Evolutionary conservation across 805 yeast genomes (phyloP), one percentile per base, ranked within the genome.

Genomic region (Schwanniomyces pseudopolymorphus): DNA sequence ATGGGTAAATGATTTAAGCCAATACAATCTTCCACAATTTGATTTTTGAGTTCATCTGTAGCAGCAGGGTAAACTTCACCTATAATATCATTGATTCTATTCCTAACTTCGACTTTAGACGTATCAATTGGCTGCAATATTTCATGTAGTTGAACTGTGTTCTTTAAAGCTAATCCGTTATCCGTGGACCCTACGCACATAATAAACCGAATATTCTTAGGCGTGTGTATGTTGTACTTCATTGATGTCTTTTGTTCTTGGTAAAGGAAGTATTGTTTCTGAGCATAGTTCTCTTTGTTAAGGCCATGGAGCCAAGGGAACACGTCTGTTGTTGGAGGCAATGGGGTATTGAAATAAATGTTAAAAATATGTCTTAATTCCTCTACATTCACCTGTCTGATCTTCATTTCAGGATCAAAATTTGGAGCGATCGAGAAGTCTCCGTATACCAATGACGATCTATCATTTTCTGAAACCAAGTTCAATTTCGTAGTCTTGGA

Each of bases 291-390:
- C 28, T 74, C 71, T 11, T 72, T 73, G 50, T 84, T 81, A 38
- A 87, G 70, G 0, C 96, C 94, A 61, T 91, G 96, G 21, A 89
- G 71, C 97, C 97, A 90, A 0, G 97, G 97, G 56, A 90, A 91
- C 76, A 91, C 80, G 9, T 59, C 58, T 20, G 74, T 77, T 16
- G 91, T 84, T 3, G 78, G 79, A 0, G 97, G 96, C 3, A 72
- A 58, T 0, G 67, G 64, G 16, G 56, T 55, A 52, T 66, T 62
- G 52, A 72, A 72, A 52, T 72, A 72, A 69, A 72, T 69, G 16
- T 49, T 43, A 47, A 72, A 70, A 0, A 70, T 60, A 0, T 17
- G 4, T 22, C 45, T 37, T 13, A 63, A 39, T 31, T 57, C 56
- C 10, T 31, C 43, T 20, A 44, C 49, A 40, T 43, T 57, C 42